Base-by-base conservation (phyloP, 331 rosid genomes). In the Malus hybrid region DNA sequence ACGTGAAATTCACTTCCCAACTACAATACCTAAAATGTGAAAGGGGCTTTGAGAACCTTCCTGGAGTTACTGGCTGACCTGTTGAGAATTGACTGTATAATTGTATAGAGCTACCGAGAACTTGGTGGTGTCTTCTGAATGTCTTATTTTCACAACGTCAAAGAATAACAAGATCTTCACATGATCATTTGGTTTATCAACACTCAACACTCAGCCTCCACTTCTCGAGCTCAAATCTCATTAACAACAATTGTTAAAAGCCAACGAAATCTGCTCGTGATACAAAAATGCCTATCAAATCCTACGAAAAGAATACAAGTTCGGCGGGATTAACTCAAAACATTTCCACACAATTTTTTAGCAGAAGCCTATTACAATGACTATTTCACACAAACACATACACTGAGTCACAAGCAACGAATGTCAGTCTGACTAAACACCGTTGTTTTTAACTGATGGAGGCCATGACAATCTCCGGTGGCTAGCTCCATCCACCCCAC, bases 401-500 rank as follows among this genome's bases (percentile, higher is more conserved):
- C 65, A 67, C 6, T 16, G 59, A 31, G 36, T 5, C n/a, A 19
- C 59, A 24, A 6, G 10, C 33, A 7, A 68, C 44, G 60, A 55
- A 44, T 16, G 15, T 70, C 56, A 31, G 61, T 9, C 22, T 56
- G 66, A 72, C 79, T 76, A 87, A 11, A 24, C 69, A 81, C 83
- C 83, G 77, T 64, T 77, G 85, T 86, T 86, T 70, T 80, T 78
- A 76, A 86, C 77, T 64, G 90, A 83, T 36, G 87, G 87, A 57
- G 89, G 87, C 91, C 81, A 84, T 5, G 91, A 91, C 80, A 83
- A 75, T 75, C 85, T 87, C 80, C 86, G 79, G 14, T 80, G 80
- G 86, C 80, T 71, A 14, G 73, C 27, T 44, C 82, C 82, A 70
- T 85, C 86, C 16, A 70, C 31, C 42, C 80, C 84, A 65, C 72